Conservation (phyloP, 2,329 filamentous ascomycete species). For the Cladosporium colombiae region DNA sequence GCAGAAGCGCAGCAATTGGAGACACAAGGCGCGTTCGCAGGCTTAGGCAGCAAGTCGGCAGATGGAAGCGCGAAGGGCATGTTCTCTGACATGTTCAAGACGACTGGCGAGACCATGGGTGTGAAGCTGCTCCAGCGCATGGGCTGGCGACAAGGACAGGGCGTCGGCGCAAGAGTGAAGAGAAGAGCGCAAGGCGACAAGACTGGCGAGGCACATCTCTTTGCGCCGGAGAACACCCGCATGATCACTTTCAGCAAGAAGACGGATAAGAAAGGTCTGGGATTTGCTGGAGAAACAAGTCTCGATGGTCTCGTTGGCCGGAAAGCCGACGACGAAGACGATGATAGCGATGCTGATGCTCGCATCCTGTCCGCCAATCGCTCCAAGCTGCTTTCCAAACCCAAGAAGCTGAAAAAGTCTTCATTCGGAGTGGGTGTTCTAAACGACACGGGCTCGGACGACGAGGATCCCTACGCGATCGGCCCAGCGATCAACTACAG, state of each 20-base stretch:
- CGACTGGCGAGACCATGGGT: slow-evolving; percentile 80
- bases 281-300: slow-evolving; percentile 61
- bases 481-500: slow-evolving; percentile 90
- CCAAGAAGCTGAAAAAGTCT: slow-evolving; percentile 59
- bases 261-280: slow-evolving; percentile 69
- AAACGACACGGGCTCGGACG: slow-evolving; percentile 91
- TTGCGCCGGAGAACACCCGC: slow-evolving; percentile 77
- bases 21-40: slow-evolving; percentile 72
- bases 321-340: slow-evolving; percentile 38
- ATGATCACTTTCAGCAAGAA: slow-evolving; percentile 69
- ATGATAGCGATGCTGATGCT: slow-evolving; percentile 35
- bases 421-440: slow-evolving; percentile 86
- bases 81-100: slow-evolving; percentile 71
- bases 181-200: slow-evolving; percentile 70
- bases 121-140: slow-evolving; percentile 82
- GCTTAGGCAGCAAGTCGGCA: slow-evolving; percentile 67
- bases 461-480: slow-evolving; percentile 91
- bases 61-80: slow-evolving; percentile 51
- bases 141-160: slow-evolving; percentile 95
- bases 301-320: slow-evolving; percentile 43
- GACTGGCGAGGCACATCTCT: slow-evolving; percentile 63
- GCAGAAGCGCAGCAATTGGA: slow-evolving; percentile 75
- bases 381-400: slow-evolving; percentile 37
- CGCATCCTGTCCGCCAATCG: slow-evolving; percentile 34
- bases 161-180: slow-evolving; percentile 82